Evolutionary conservation across 495 filamentous ascomycete genomes (phyloP).

Genomic region (Xylona heveae): DNA sequence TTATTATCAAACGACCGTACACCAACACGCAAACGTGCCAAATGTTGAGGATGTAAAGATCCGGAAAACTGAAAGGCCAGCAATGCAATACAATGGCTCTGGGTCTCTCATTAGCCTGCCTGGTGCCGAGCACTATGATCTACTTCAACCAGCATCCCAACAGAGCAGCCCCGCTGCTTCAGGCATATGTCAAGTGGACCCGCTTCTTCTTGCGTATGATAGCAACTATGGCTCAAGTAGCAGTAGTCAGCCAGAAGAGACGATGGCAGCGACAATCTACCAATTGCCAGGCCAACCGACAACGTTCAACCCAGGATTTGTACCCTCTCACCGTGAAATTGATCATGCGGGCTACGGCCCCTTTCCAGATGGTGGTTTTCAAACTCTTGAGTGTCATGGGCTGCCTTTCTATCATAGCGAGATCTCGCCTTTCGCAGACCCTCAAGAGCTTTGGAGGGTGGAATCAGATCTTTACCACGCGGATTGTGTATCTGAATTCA

Average conservation of each 20-base stretch:
- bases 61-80: slow-evolving; percentile 20
- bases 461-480: too few species aligned
- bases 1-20: slow-evolving; percentile 40
- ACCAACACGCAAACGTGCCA: slow-evolving; percentile 16
- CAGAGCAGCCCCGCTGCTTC: slow-evolving; percentile 8
- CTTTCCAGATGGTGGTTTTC: too few species aligned
- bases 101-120: slow-evolving; percentile 26
- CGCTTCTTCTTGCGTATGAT: slow-evolving; percentile 12
- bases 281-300: not conserved
- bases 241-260: slow-evolving; percentile 11
- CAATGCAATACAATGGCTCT: slow-evolving; percentile 8
- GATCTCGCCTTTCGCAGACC: too few species aligned
- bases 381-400: too few species aligned
- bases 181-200: slow-evolving; percentile 21
- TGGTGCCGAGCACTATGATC: slow-evolving; percentile 29
- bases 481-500: too few species aligned
- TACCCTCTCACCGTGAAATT: too few species aligned
- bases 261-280: slow-evolving; percentile 7
- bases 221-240: slow-evolving; percentile 16
- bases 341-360: too few species aligned
- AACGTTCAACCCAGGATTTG: too few species aligned
- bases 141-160: slow-evolving; percentile 20
- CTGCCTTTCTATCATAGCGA: too few species aligned
- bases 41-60: slow-evolving; percentile 30
- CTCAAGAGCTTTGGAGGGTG: too few species aligned